These are phyloP conservation scores for Candida tropicalis DNA, from an alignment of 1,139 yeast species.

Conservation along the genomic window DNA sequence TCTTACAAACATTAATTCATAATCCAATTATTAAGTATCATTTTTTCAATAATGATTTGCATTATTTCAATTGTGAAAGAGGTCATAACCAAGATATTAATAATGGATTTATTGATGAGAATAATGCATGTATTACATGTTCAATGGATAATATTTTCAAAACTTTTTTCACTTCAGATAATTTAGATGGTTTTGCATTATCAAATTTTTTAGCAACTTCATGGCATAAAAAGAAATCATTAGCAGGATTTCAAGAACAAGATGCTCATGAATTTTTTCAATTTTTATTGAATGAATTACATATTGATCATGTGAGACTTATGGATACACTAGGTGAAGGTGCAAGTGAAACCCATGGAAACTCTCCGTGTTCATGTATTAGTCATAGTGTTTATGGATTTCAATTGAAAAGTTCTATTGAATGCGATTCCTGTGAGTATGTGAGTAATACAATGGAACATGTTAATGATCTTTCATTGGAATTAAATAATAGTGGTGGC, in stretches of 20 bases:
- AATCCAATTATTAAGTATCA: conserved; percentile 82
- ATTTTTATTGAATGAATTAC: conserved; percentile 82
- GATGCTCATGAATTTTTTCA: conserved; percentile 99
- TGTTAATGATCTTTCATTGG: conserved; percentile 84
- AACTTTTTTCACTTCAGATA: conserved; percentile 57
- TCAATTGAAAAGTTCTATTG: conserved; percentile 90
- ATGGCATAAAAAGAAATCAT: conserved; percentile 78
- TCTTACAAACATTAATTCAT: conserved; percentile 82
- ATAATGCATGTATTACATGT: conserved; percentile 74
- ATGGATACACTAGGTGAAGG: conserved; percentile 11
- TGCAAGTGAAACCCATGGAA: neutral
- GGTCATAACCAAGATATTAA: conserved; percentile 20
- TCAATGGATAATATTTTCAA: conserved; percentile 77
- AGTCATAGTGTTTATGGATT: conserved; percentile 92
- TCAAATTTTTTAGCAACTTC: conserved; percentile 74
- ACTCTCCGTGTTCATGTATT: conserved; percentile 63
- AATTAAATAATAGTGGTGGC: conserved; percentile 45
- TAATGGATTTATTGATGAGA: conserved; percentile 34
- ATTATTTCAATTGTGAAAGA: conserved; percentile 43
- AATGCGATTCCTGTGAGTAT: conserved; percentile 68
- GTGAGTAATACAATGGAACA: conserved; percentile 81
- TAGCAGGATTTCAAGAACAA: conserved; percentile 95
- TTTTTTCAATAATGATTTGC: conserved; percentile 68
- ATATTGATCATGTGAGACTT: conserved; percentile 49
- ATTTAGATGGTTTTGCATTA: conserved; percentile 71